Evolutionary conservation across 2,329 filamentous ascomycete species (phyloP).

Genomic region (Colletotrichum siamense): DNA sequence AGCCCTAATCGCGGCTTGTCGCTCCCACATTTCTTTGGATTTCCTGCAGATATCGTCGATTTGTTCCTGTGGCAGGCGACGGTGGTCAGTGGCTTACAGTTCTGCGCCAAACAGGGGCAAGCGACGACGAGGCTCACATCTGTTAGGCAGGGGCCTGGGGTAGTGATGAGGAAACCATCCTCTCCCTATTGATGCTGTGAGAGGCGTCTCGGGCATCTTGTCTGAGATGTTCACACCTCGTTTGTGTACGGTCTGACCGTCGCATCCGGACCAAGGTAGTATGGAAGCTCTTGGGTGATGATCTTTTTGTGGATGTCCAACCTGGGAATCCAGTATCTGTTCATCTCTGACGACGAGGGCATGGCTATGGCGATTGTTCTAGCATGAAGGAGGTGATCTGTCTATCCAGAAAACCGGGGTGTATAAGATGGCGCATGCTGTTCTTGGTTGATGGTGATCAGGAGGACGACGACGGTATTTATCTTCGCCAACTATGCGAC

Average conservation of each 20-base stretch:
- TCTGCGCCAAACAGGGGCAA: neutral
- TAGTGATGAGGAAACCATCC: constrained; percentile 66
- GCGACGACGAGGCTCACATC: constrained; percentile 52
- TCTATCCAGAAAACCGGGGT: neutral
- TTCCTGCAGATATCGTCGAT: constrained; percentile 68
- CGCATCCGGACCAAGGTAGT: constrained; percentile 62
- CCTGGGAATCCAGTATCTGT: constrained; percentile 67
- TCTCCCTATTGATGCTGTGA: constrained; percentile 51
- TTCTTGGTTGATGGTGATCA: constrained; percentile 4
- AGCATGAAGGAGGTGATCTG: neutral
- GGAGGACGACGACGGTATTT: constrained; percentile 21
- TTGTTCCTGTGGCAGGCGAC: constrained; percentile 53
- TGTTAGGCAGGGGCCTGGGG: constrained; percentile 61
- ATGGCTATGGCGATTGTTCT: neutral
- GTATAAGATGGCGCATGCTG: neutral
- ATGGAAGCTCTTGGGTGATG: constrained; percentile 64
- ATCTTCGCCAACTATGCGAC: constrained; percentile 6
- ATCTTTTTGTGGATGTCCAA: constrained; percentile 66
- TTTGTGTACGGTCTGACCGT: constrained; percentile 62
- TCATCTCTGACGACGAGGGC: constrained; percentile 42
- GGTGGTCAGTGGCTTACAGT: constrained; percentile 58
- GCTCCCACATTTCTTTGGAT: constrained; percentile 64
- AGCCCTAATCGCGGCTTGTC: constrained; percentile 55
- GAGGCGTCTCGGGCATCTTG: constrained; percentile 19
- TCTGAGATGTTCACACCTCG: constrained; percentile 48